phyloP scores from a whole-genome alignment of 2,329 filamentous ascomycete genomes.

The Nannizziopsis barbatae region DNA sequence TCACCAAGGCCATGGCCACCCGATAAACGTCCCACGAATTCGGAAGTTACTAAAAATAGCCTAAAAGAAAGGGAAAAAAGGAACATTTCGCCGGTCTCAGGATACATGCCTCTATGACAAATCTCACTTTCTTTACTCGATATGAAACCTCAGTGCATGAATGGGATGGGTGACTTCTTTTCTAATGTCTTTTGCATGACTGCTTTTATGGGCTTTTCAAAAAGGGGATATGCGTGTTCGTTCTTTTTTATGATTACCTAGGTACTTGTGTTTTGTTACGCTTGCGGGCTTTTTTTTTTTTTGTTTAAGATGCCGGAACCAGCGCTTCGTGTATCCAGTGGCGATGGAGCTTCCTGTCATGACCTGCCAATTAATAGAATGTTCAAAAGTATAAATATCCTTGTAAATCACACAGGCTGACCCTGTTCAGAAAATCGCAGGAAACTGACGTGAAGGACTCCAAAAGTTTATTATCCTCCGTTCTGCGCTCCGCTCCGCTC shows the following conservation, averaged over 20 bases:
- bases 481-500: too few relatives aligned
- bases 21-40: conserved; percentile 47
- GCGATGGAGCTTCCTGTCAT: conserved; percentile 2
- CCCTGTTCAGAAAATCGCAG: too few relatives aligned
- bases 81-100: conserved; percentile 8
- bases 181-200: conserved; percentile 11
- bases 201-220: conserved; percentile 7
- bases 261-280: conserved; percentile 1
- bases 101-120: conserved; percentile 10
- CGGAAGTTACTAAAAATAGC: conserved; percentile 1
- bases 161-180: conserved; percentile 7
- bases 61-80: conserved; percentile 14
- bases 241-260: conserved; percentile 5
- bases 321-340: conserved; percentile 3
- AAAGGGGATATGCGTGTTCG: conserved; percentile 9
- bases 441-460: too few relatives aligned
- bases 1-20: conserved; percentile 96
- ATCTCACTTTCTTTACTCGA: conserved; percentile 4
- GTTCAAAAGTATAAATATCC: background rate
- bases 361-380: conserved; percentile 4
- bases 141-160: conserved; percentile 5
- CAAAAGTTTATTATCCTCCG: too few relatives aligned
- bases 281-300: background rate
- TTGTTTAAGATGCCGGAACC: conserved; percentile 6
- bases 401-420: background rate